Percentiles rank a stretch among this genome's conserved stretches.
Evolutionary conservation across 306 rosid genomes (phyloP).

Genomic region (Citrullus amarus): DNA sequence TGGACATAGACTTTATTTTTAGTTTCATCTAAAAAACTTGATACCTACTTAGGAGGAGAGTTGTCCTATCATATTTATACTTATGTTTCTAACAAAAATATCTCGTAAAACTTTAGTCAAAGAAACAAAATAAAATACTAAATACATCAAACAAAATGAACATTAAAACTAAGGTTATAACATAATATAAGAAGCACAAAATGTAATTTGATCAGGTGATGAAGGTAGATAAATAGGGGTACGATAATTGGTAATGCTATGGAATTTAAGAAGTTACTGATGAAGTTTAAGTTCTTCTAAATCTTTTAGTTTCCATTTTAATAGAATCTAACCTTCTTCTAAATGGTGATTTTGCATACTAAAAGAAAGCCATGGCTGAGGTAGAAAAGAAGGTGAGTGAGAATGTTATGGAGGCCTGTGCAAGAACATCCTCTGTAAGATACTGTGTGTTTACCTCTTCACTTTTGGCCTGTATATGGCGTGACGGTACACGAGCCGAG

Average conservation of each 20-base stretch:
- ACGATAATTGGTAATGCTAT: neutral
- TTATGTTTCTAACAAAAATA: no score
- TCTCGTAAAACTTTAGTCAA: no score
- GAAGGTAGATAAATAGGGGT: no score
- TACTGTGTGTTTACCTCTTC: constrained; percentile 86
- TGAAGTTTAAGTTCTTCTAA: neutral
- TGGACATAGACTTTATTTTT: no score
- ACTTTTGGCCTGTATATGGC: constrained; percentile 72
- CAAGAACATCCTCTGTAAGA: constrained; percentile 45
- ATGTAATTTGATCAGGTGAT: no score
- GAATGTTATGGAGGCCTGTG: constrained; percentile 82
- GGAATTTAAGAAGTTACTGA: neutral
- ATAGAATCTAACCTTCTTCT: neutral
- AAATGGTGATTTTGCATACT: neutral
- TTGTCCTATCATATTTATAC: no score
- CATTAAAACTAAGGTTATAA: no score
- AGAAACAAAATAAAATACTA: no score
- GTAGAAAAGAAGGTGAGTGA: constrained; percentile 56
- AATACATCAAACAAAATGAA: no score
- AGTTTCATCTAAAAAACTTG: no score
- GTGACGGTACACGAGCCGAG: constrained; percentile 15
- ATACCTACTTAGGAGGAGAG: no score
- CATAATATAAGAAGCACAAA: no score
- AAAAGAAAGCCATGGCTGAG: constrained; percentile 77
- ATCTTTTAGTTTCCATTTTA: neutral